A percentile compares a stretch with the other conserved stretches of the same genome.
Evolutionary conservation across 2,329 filamentous ascomycete genomes (phyloP).

Genomic region (Colletotrichum tofieldiae): DNA sequence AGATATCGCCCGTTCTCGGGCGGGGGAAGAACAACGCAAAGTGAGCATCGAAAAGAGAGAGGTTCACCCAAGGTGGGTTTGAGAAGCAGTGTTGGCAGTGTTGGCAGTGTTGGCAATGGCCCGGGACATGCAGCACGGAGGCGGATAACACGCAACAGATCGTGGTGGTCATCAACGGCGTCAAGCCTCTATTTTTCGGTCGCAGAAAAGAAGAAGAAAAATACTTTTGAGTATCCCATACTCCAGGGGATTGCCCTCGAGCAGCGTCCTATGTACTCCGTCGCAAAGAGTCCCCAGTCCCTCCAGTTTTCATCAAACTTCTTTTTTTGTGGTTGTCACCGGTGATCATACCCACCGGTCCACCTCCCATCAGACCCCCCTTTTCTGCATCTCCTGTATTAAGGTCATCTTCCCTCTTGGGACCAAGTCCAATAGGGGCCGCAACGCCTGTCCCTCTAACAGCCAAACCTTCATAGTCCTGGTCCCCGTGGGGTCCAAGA

Average conservation of each 20-base stretch:
- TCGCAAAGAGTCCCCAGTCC: conserved; percentile 10
- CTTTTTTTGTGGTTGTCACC: neutral
- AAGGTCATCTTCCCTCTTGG: conserved; percentile 15
- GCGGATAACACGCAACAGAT: too few relatives aligned
- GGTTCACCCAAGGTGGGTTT: neutral
- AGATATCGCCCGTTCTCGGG: neutral
- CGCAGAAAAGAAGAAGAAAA: conserved; percentile 7
- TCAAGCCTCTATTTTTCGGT: conserved; percentile 22
- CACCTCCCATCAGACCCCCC: neutral
- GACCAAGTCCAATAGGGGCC: conserved; percentile 5
- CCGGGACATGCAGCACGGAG: neutral
- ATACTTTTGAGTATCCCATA: conserved; percentile 43
- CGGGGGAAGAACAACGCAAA: neutral
- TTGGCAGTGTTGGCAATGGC: too few relatives aligned
- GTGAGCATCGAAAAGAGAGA: neutral
- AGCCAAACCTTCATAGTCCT: conserved; percentile 22
- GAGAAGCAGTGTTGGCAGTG: neutral
- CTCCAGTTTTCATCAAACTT: conserved; percentile 8
- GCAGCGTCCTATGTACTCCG: conserved; percentile 37
- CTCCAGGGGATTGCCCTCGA: conserved; percentile 25
- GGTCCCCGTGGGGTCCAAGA: neutral
- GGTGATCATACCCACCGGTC: neutral
- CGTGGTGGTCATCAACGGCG: conserved; percentile 7
- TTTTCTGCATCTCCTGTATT: conserved; percentile 24
- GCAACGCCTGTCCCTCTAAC: conserved; percentile 36